These are phyloP conservation scores for Penicillium vulpinum DNA, from an alignment of 2,329 filamentous ascomycete genomes.

Conservation along the genomic window DNA sequence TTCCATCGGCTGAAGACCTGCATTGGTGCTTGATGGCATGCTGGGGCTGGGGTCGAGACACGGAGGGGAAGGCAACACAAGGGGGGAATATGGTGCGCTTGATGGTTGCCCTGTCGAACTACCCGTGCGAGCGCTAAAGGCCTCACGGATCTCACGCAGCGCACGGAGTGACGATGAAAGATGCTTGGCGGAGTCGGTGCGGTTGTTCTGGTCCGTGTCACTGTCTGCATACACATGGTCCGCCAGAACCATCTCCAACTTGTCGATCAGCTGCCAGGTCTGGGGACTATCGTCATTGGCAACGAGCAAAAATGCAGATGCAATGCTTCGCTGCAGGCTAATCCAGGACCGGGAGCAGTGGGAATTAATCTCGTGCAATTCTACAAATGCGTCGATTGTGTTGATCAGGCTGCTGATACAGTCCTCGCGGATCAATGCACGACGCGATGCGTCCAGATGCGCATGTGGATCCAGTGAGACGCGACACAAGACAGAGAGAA, in stretches of 20 bases:
- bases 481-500: slow-evolving; percentile 59
- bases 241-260: slow-evolving; percentile 30
- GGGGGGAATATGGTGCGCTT: slow-evolving; percentile 7
- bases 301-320: slow-evolving; percentile 43
- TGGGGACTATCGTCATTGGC: slow-evolving; percentile 30
- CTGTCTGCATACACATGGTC: slow-evolving; percentile 35
- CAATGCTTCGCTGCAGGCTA: slow-evolving; percentile 43
- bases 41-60: slow-evolving; percentile 11
- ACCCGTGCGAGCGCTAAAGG: slow-evolving; percentile 24
- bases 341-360: slow-evolving; percentile 46
- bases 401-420: slow-evolving; percentile 55
- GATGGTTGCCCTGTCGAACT: not conserved
- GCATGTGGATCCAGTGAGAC: slow-evolving; percentile 51
- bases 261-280: slow-evolving; percentile 31
- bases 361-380: slow-evolving; percentile 44
- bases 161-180: slow-evolving; percentile 35
- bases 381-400: slow-evolving; percentile 59
- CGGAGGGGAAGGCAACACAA: slow-evolving; percentile 18
- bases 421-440: slow-evolving; percentile 46
- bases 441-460: slow-evolving; percentile 41
- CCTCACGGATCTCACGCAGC: slow-evolving; percentile 33
- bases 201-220: slow-evolving; percentile 23
- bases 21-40: not conserved
- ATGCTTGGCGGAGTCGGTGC: slow-evolving; percentile 38
- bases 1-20: slow-evolving; percentile 14